Conservation (phyloP, 441 rosid species). For the Arabidopsis lyrata region DNA sequence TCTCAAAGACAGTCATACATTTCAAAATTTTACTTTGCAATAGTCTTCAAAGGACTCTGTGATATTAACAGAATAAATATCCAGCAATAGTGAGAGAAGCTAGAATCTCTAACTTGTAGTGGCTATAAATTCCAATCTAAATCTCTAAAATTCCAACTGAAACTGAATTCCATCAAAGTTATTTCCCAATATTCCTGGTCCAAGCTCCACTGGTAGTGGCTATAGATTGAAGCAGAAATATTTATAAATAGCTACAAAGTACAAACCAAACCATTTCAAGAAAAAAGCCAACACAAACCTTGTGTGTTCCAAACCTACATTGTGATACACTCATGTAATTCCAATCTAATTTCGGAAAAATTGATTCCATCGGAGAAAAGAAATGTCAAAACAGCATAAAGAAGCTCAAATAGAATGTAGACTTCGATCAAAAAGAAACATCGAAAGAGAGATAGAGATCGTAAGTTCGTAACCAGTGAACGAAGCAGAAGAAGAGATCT, state of each 20-base stretch:
- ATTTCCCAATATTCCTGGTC: conserved; percentile 97
- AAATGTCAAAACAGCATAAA: neutral
- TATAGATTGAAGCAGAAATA: conserved; percentile 49
- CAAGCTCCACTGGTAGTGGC: conserved; percentile 97
- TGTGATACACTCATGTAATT: too few species aligned
- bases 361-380: too few species aligned
- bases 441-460: too few species aligned
- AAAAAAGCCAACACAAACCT: conserved; percentile 50
- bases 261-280: neutral
- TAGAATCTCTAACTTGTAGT: neutral
- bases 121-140: neutral
- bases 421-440: too few species aligned
- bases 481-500: too few species aligned
- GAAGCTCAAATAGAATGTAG: too few species aligned
- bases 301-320: conserved; percentile 48
- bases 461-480: too few species aligned
- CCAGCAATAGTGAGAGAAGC: neutral
- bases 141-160: conserved; percentile 24
- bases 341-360: too few species aligned
- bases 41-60: conserved; percentile 96
- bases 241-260: conserved; percentile 26
- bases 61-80: conserved; percentile 16
- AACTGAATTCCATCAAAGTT: conserved; percentile 99
- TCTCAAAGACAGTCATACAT: too few species aligned
- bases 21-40: conserved; percentile 41